Evolutionary conservation across 176 grass and related monocot genomes (phyloP).

Genomic region (Hyparrhenia diplandra): DNA sequence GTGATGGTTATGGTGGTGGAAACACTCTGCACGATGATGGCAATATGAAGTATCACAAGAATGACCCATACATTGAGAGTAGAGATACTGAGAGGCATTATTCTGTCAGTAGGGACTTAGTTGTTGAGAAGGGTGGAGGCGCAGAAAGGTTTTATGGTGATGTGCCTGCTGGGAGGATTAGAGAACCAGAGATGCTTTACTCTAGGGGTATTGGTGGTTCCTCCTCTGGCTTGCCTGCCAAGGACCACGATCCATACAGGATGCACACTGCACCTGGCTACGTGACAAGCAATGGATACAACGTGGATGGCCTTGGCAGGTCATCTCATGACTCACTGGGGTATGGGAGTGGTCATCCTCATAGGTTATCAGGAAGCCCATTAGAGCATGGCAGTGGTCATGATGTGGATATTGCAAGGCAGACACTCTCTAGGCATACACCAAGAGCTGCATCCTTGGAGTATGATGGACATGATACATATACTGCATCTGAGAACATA

Average conservation of each 20-base stretch:
- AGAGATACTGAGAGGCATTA: constrained; percentile 35
- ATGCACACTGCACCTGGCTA: constrained; percentile 10
- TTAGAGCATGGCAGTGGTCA: constrained; percentile 12
- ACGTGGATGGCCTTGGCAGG: constrained; percentile 34
- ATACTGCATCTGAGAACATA: constrained; percentile 42
- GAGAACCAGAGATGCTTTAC: constrained; percentile 40
- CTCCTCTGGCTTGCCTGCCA: constrained; percentile 45
- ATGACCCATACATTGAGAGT: constrained; percentile 16
- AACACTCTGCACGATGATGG: constrained; percentile 3
- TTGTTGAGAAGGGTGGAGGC: constrained; percentile 26
- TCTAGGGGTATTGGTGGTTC: constrained; percentile 34
- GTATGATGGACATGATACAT: constrained; percentile 27
- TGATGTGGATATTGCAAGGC: constrained; percentile 24
- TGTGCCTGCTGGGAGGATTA: constrained; percentile 23
- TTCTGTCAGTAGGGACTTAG: constrained; percentile 9
- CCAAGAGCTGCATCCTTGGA: constrained; percentile 27
- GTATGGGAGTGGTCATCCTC: constrained; percentile 21
- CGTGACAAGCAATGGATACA: constrained; percentile 22
- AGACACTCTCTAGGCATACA: constrained; percentile 22
- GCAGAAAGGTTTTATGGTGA: constrained; percentile 26
- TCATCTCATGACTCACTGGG: constrained; percentile 25
- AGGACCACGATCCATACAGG: constrained; percentile 14
- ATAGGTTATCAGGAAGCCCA: constrained; percentile 33
- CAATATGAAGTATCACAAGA: constrained; percentile 15
- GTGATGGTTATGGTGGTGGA: background rate